A percentile compares a stretch with the other conserved stretches of the same genome.
phyloP scores from a whole-genome alignment of 78 protist species.

The Emiliania huxleyi region DNA sequence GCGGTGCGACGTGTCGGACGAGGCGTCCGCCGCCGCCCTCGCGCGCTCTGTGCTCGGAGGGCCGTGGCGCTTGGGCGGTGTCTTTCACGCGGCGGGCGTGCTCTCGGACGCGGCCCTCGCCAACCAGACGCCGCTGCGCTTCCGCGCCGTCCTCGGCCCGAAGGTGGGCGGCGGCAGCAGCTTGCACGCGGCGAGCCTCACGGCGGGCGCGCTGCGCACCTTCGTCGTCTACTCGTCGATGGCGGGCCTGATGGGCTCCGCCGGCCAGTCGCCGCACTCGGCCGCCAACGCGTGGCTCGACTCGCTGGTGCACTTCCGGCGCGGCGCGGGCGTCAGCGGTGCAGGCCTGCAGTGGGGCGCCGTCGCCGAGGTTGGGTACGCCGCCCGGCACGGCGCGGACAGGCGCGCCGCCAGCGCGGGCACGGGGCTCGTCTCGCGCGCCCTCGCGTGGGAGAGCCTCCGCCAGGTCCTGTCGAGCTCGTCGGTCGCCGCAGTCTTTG shows the following conservation, averaged over 20 bases:
- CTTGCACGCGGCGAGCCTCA: background rate
- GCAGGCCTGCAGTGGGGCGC: background rate
- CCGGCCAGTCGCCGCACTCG: constrained; percentile 1
- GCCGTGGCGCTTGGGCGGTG: background rate
- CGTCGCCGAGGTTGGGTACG: background rate
- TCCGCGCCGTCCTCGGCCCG: background rate
- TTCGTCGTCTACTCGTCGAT: background rate
- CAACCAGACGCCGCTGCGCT: background rate
- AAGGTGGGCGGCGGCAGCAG: background rate
- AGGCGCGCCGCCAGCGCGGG: no score
- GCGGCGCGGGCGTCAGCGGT: background rate
- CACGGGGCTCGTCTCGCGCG: no score
- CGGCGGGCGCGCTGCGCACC: no score
- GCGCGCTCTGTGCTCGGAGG: background rate
- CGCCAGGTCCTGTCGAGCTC: no score
- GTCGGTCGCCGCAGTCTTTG: no score
- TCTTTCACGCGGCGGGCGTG: background rate
- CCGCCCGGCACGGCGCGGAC: background rate
- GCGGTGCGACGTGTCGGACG: background rate
- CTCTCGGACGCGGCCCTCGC: background rate
- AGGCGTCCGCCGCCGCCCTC: no score
- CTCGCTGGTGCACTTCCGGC: background rate
- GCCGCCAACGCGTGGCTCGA: constrained; percentile 42
- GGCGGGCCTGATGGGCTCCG: background rate
- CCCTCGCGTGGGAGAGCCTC: no score